Base-by-base conservation (phyloP, 2,329 filamentous ascomycete genomes). In the Paecilomyces sp. region DNA sequence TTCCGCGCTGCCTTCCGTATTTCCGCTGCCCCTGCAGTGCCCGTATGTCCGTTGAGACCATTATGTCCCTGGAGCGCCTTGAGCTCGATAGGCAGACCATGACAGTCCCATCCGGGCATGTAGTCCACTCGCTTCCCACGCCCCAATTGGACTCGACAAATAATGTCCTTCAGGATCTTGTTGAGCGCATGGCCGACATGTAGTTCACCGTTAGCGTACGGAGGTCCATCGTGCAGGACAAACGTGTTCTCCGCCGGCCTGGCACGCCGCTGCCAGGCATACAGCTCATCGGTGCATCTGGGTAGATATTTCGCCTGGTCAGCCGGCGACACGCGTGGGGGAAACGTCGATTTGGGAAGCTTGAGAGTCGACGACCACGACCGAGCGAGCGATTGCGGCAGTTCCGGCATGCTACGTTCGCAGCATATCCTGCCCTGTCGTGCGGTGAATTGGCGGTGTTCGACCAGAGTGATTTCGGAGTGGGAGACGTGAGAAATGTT, bases 181-280 rank as follows among this genome's bases (percentile, higher is more conserved):
- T 99, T 99, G 71, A 99, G 80, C 36, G 94, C 92, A 80, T 99
- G 94, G 2, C 94, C 94, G 62, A 95, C 86, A 70, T 99, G 94
- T 9, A 99, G 83, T 53, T 83, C 84, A 13, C 94, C 94, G 77
- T 99, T 99, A 64, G 94, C 94, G 73, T 97, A 99, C 0, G 94
- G 94, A 0, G 94, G 94, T 0, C 94, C 94, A 85, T 99, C 94
- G 71, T 97, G 94, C 8, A 99, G 81, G 1, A 92, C 80, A 65
- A 97, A 99, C 0, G 82, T 80, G 52, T 84, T 76, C 36, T 83
- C 76, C 33, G 72, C 74, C 2, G 83, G 78, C 63, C 85, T 77
- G 63, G 75, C 66, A 63, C 65, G 72, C 63, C 82, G 80, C 79
- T 99, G 94, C 92, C 92, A 97, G 69, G 84, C 79, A 78, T 97